phyloP scores from a whole-genome alignment of 176 grass and related monocot species.

The Pontederia crassipes region DNA sequence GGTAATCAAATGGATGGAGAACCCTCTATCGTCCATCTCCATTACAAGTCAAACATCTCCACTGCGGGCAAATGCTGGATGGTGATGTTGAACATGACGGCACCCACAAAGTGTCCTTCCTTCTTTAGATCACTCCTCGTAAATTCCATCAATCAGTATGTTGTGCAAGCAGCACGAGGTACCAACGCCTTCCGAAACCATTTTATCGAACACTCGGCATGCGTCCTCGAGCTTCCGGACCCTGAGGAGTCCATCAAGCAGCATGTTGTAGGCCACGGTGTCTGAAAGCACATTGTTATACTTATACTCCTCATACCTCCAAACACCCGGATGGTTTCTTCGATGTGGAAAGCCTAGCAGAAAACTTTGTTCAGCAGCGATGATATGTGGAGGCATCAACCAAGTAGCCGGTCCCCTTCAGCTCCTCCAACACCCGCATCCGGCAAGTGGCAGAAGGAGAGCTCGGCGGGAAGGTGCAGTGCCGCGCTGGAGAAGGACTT shows the following conservation, averaged over 20 bases:
- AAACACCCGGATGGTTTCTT: slow-evolving; percentile 58
- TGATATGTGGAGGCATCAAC: slow-evolving; percentile 50
- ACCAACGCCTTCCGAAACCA: slow-evolving; percentile 59
- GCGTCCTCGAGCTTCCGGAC: slow-evolving; percentile 77
- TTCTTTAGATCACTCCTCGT: slow-evolving; percentile 70
- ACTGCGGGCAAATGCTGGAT: slow-evolving; percentile 55
- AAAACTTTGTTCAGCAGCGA: slow-evolving; percentile 41
- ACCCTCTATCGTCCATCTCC: slow-evolving; percentile 74
- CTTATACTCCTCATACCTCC: slow-evolving; percentile 38
- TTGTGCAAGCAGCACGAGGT: slow-evolving; percentile 65
- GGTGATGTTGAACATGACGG: slow-evolving; percentile 71
- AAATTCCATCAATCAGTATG: slow-evolving; percentile 72
- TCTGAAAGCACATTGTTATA: slow-evolving; percentile 29
- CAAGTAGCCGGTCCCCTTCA: slow-evolving; percentile 45
- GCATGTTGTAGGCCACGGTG: slow-evolving; percentile 58
- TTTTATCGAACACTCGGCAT: slow-evolving; percentile 63
- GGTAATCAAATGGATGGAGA: slow-evolving; percentile 72
- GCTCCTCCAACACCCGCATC: slow-evolving; percentile 42
- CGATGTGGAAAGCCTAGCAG: slow-evolving; percentile 65
- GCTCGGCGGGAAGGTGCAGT: slow-evolving; percentile 58
- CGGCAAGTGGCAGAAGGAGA: slow-evolving; percentile 55
- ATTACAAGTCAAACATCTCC: slow-evolving; percentile 60
- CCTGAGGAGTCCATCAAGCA: slow-evolving; percentile 75
- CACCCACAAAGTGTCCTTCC: slow-evolving; percentile 69
- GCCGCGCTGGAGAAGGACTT: slow-evolving; percentile 13